Base-by-base conservation (phyloP, 306 rosid genomes). In the Quercus glauca region DNA sequence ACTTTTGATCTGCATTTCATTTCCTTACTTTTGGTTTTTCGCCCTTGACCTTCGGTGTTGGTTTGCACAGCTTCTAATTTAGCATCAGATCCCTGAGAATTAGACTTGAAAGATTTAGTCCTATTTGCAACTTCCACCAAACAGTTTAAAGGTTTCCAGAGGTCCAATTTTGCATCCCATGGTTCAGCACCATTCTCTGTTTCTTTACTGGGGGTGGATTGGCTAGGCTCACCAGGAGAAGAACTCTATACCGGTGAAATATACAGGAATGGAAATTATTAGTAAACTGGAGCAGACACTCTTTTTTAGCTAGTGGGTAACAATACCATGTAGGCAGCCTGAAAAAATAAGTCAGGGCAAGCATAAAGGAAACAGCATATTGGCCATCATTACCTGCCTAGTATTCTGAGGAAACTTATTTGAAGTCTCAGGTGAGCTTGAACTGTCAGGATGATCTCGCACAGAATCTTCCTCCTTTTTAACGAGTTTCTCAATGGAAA, bases 51-150 rank as follows among this genome's bases (percentile, higher is more conserved):
- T 57, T 85, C 89, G 43, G 63, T 83, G 59, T 80, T 81, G 37
- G 69, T 79, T 70, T 76, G 90, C 56, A 29, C 18, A 14, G 79
- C 74, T 81, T 94, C 98, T 45, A 63, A 60, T 80, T 88, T 89
- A 61, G 89, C 81, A 71, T 87, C 91, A 69, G 82, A 79, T 9
- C 88, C 93, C 80, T 90, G 95, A 33, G 81, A 74, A 84, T 79
- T 88, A 71, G 97, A 82, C 87, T 91, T 95, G 80, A 83, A 86
- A 83, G 92, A 85, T 82, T 93, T 95, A 78, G 91, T 93, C 87
- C 98, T 86, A 80, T 94, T 89, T 72, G 99, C 98, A 25, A 88
- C 94, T 85, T 95, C 99, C 55, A 93, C 99, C 80, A 95, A 86
- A 81, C 76, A 93, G 81, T 91, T 95, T 79, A 95, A 83, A 12